Evolutionary conservation across 495 filamentous ascomycete species (phyloP), one percentile per base, ranked within the genome.

Genomic region (Chaetomium cochliodes): DNA sequence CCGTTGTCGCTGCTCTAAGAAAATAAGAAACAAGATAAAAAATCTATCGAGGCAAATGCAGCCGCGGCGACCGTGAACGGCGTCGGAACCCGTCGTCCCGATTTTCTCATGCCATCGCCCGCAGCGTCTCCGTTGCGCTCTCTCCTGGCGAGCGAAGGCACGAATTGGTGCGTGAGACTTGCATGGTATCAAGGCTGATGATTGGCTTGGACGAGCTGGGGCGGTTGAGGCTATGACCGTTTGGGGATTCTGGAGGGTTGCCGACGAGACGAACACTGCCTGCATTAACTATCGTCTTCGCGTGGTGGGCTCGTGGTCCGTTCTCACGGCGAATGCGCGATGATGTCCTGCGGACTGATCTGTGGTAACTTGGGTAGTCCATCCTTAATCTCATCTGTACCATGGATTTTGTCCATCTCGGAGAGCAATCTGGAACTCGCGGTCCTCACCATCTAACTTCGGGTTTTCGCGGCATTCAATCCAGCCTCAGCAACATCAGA

Each of bases 381-480:
- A 37, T 37, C 33, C 9, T 1, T 7, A 8, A 37, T 30, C 50
- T 52, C 12, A 52, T 26, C 50, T 25, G 23, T 13, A 42, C 62
- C 47, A 15, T 12, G 13, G 41, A 15, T 44, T 15, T 44, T 18
- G 33, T 12, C 8, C 33, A 3, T 18, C 41, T 44, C 3, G 41
- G 13, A 18, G 41, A 30, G 41, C 41, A 18, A 18, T 44, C 2
- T 44, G 2, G 13, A 4, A 6, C 41, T 18, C 41, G 13, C 39
- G n/a, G n/a, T n/a, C n/a, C n/a, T n/a, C n/a, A n/a, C n/a, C 5
- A 15, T 15, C 41, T 18, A 15, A 16, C 41, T 44, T 58, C 62
- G 62, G 62, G 42, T 64, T 58, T 28, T 58, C 54, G 30, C 54
- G 62, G 62, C 53, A 64, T 58, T 20, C n/a, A 33, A 22, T 52